A percentile compares a stretch with the other conserved stretches of the same genome.
These are phyloP conservation scores for Helminthosporium solani DNA, from an alignment of 2,329 filamentous ascomycete species.

Conservation along the genomic window DNA sequence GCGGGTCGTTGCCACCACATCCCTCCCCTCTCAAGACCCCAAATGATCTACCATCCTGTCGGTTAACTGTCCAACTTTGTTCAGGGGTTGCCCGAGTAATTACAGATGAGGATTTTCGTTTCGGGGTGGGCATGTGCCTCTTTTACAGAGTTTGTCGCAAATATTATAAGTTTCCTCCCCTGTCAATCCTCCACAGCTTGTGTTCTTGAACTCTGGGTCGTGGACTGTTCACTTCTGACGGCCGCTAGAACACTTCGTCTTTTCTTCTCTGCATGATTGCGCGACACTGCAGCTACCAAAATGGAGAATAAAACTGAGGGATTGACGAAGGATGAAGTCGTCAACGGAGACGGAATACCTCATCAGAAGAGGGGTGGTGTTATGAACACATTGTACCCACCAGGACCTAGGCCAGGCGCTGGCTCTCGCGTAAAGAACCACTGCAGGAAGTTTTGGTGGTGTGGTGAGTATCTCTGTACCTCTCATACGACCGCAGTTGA, in stretches of 20 bases:
- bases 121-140: constrained; percentile 29
- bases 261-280: constrained; percentile 7
- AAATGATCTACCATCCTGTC: constrained; percentile 15
- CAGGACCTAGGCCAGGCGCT: constrained; percentile 32
- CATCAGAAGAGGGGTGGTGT: constrained; percentile 31
- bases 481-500: neutral
- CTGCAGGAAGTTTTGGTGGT: constrained; percentile 43
- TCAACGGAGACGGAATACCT: constrained; percentile 2
- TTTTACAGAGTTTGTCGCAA: constrained; percentile 7
- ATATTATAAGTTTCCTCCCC: constrained; percentile 20
- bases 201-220: constrained; percentile 5
- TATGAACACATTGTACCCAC: constrained; percentile 37
- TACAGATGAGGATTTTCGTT: constrained; percentile 6
- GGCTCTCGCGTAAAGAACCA: constrained; percentile 39
- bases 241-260: neutral
- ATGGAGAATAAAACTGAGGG: constrained; percentile 28
- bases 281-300: constrained; percentile 4
- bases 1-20: constrained; percentile 26
- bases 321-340: neutral
- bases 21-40: constrained; percentile 20
- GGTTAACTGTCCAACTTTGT: constrained; percentile 6
- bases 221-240: neutral
- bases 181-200: constrained; percentile 21
- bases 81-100: constrained; percentile 1
- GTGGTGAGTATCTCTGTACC: constrained; percentile 25